Conservation (phyloP, 2,329 filamentous ascomycete genomes). For the Paecilomyces variotii region DNA sequence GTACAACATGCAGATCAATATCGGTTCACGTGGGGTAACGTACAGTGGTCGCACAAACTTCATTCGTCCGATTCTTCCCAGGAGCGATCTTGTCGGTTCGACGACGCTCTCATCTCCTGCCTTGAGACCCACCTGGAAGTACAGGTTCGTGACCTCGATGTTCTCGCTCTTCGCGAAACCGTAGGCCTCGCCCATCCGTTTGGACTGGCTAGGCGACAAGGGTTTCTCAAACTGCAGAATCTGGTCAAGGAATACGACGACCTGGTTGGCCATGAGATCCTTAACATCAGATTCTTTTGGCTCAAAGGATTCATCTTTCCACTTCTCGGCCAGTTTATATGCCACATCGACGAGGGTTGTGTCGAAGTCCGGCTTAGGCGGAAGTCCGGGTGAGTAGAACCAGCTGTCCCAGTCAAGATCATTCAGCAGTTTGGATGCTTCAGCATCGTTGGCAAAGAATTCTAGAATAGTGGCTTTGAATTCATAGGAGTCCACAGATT, state of each 20-base stretch:
- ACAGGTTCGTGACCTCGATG: conserved; percentile 75
- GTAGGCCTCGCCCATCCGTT: conserved; percentile 67
- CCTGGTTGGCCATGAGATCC: conserved; percentile 75
- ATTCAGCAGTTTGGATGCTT: conserved; percentile 53
- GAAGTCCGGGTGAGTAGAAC: conserved; percentile 82
- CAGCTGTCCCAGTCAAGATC: conserved; percentile 81
- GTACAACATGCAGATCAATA: background rate
- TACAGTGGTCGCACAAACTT: conserved; percentile 89
- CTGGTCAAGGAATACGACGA: conserved; percentile 80
- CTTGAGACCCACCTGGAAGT: conserved; percentile 69
- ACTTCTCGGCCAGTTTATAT: conserved; percentile 73
- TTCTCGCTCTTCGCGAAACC: conserved; percentile 68
- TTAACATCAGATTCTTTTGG: conserved; percentile 63
- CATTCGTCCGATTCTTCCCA: conserved; percentile 84
- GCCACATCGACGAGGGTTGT: conserved; percentile 79
- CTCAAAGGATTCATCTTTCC: conserved; percentile 55
- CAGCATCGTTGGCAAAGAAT: conserved; percentile 68
- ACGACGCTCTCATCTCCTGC: conserved; percentile 64
- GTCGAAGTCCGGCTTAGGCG: conserved; percentile 85
- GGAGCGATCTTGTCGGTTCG: conserved; percentile 60
- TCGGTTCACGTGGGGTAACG: conserved; percentile 8
- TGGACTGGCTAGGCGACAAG: conserved; percentile 57
- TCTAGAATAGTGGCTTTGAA: conserved; percentile 83
- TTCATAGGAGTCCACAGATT: conserved; percentile 86
- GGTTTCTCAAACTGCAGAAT: conserved; percentile 60